phyloP scores from a whole-genome alignment of 2,329 filamentous ascomycete genomes.

The Tricladium varicosporioides region DNA sequence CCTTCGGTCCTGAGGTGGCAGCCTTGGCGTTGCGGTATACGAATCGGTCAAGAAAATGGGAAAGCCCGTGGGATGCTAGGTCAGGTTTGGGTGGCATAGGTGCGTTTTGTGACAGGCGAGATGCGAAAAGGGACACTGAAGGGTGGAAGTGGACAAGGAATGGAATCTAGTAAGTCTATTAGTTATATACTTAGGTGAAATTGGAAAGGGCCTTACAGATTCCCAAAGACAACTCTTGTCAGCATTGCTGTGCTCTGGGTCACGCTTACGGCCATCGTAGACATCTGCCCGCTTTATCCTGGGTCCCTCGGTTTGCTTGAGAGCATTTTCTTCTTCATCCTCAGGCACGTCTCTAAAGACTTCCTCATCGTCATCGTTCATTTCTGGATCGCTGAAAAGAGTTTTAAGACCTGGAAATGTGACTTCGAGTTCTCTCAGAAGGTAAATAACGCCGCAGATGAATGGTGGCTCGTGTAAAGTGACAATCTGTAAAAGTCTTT shows the following conservation, averaged over 20 bases:
- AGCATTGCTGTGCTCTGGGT: constrained; percentile 91
- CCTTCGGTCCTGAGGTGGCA: constrained; percentile 60
- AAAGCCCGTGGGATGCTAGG: constrained; percentile 82
- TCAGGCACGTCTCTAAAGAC: constrained; percentile 62
- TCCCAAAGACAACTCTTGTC: constrained; percentile 94
- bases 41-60: constrained; percentile 96
- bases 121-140: constrained; percentile 82
- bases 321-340: constrained; percentile 43
- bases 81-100: constrained; percentile 85
- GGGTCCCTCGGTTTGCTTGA: constrained; percentile 3
- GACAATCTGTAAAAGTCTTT: constrained; percentile 84
- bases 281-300: constrained; percentile 27
- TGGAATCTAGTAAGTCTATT: constrained; percentile 46
- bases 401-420: constrained; percentile 78
- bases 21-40: constrained; percentile 94
- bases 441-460: constrained; percentile 86
- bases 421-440: constrained; percentile 76
- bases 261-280: constrained; percentile 88
- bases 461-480: constrained; percentile 90
- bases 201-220: constrained; percentile 50
- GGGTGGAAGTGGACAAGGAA: constrained; percentile 86
- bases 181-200: not conserved
- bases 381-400: constrained; percentile 78
- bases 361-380: constrained; percentile 63
- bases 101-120: constrained; percentile 65